phyloP scores from a whole-genome alignment of 371 early-diverging fungal genomes.

The Parasitella parasitica region DNA sequence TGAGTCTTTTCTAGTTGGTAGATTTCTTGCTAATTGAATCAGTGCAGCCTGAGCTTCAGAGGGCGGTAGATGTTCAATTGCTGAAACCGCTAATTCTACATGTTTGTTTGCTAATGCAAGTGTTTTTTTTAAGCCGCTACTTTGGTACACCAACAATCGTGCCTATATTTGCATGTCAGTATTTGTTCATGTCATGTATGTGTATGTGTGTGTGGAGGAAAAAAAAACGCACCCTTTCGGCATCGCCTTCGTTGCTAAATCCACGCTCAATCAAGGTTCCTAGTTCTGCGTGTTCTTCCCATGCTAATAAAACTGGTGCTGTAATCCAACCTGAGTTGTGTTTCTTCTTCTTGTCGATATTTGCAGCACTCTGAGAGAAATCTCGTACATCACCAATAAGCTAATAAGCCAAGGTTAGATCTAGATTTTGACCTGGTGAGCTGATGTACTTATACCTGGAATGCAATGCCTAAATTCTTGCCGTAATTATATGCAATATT shows the following conservation, averaged over 20 bases:
- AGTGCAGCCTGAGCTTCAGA: slow-evolving; percentile 71
- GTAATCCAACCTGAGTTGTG: slow-evolving; percentile 38
- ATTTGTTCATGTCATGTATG: neutral
- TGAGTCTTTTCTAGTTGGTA: slow-evolving; percentile 36
- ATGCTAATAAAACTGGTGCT: slow-evolving; percentile 93
- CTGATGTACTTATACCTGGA: slow-evolving; percentile 65
- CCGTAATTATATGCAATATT: slow-evolving; percentile 86
- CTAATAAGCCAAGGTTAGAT: slow-evolving; percentile 29
- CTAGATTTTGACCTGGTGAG: neutral
- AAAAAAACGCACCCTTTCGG: neutral
- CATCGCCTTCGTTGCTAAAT: slow-evolving; percentile 55
- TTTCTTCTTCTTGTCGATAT: slow-evolving; percentile 76
- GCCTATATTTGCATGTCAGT: slow-evolving; percentile 38
- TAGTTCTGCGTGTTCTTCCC: slow-evolving; percentile 86
- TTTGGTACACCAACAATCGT: slow-evolving; percentile 68
- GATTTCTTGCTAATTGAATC: slow-evolving; percentile 57
- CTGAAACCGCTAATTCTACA: slow-evolving; percentile 57
- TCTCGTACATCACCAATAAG: slow-evolving; percentile 92
- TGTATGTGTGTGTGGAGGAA: neutral
- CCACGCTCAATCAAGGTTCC: slow-evolving; percentile 84
- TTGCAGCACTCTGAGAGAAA: slow-evolving; percentile 77
- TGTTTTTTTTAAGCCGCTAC: slow-evolving; percentile 68
- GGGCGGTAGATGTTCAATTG: slow-evolving; percentile 61
- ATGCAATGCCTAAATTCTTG: slow-evolving; percentile 87
- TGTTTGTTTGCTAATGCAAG: slow-evolving; percentile 54